A percentile compares a stretch with the other conserved stretches of the same genome.
phyloP scores from a whole-genome alignment of 805 yeast species.

The Barnettozyma californica region DNA sequence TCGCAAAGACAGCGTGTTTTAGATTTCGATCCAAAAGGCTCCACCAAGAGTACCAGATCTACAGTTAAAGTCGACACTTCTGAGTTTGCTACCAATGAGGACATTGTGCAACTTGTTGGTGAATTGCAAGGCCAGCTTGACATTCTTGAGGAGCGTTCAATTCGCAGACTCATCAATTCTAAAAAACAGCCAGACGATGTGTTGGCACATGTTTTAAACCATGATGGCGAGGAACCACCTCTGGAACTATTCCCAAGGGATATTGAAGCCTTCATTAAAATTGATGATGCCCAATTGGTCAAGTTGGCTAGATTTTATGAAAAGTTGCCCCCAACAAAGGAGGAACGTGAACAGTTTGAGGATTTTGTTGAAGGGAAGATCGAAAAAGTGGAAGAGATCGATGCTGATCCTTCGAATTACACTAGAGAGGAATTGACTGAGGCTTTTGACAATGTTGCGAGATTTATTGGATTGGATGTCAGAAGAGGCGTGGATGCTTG shows the following conservation, averaged over 20 bases:
- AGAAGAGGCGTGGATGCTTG: slow-evolving; percentile 50
- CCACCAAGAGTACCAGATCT: slow-evolving; percentile 6
- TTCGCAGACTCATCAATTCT: slow-evolving; percentile 65
- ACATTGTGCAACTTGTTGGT: slow-evolving; percentile 78
- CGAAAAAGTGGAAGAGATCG: slow-evolving; percentile 31
- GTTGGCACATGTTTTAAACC: slow-evolving; percentile 67
- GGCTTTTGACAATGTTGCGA: slow-evolving; percentile 58
- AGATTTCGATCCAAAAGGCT: slow-evolving; percentile 20
- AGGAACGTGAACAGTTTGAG: slow-evolving; percentile 46
- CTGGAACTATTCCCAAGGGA: slow-evolving; percentile 53
- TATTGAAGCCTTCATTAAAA: slow-evolving; percentile 42
- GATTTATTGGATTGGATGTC: slow-evolving; percentile 57
- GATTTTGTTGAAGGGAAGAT: slow-evolving; percentile 49
- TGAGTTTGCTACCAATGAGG: slow-evolving; percentile 75
- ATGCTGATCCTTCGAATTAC: slow-evolving; percentile 26
- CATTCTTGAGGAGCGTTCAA: slow-evolving; percentile 67
- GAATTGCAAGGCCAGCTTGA: slow-evolving; percentile 88
- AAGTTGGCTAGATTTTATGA: slow-evolving; percentile 70
- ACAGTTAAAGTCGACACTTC: slow-evolving; percentile 32
- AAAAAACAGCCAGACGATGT: slow-evolving; percentile 37
- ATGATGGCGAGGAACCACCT: slow-evolving; percentile 71
- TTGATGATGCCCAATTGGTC: slow-evolving; percentile 43
- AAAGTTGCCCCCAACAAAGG: slow-evolving; percentile 57
- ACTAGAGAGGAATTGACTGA: slow-evolving; percentile 46
- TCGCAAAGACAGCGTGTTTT: slow-evolving; percentile 40